phyloP scores from a whole-genome alignment of 1,284 basidiomycete species.

The Boletus nobilissimus region DNA sequence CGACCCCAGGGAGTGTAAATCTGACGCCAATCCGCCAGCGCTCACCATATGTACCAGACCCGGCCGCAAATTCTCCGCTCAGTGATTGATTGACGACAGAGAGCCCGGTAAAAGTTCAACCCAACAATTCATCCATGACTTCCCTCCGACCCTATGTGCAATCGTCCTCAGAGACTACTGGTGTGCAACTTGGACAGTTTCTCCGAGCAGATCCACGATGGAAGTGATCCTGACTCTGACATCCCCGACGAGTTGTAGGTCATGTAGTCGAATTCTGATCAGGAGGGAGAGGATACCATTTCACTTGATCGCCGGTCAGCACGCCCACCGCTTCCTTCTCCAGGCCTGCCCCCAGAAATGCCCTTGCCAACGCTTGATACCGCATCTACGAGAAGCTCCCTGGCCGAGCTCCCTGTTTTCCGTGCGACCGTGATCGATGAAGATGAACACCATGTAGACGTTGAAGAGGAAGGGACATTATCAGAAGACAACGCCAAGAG shows the following conservation, averaged over 20 bases:
- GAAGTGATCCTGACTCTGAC: slow-evolving; percentile 74
- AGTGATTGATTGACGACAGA: slow-evolving; percentile 40
- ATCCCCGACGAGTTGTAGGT: slow-evolving; percentile 78
- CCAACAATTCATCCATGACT: slow-evolving; percentile 58
- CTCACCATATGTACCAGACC: slow-evolving; percentile 35
- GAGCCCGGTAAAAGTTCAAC: slow-evolving; percentile 55
- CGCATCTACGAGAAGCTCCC: slow-evolving; percentile 32
- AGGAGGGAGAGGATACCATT: slow-evolving; percentile 55
- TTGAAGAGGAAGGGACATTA: slow-evolving; percentile 55
- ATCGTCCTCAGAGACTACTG: slow-evolving; percentile 47
- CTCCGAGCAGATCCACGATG: slow-evolving; percentile 57
- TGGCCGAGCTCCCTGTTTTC: slow-evolving; percentile 54
- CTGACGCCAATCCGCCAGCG: slow-evolving; percentile 52
- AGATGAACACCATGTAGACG: slow-evolving; percentile 56
- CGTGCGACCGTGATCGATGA: slow-evolving; percentile 57
- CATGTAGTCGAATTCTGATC: slow-evolving; percentile 65
- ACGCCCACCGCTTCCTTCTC: slow-evolving; percentile 46
- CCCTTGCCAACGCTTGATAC: slow-evolving; percentile 49
- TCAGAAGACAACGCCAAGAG: slow-evolving; percentile 75
- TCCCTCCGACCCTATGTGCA: slow-evolving; percentile 72
- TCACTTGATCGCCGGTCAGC: slow-evolving; percentile 47
- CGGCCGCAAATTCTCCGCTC: background rate
- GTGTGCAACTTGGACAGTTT: slow-evolving; percentile 58
- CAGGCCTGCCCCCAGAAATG: slow-evolving; percentile 54
- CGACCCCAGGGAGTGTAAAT: slow-evolving; percentile 69